Evolutionary conservation across 2,329 filamentous ascomycete genomes (phyloP), one percentile per base, ranked within the genome.

Genomic region (Fusarium caatingaense): DNA sequence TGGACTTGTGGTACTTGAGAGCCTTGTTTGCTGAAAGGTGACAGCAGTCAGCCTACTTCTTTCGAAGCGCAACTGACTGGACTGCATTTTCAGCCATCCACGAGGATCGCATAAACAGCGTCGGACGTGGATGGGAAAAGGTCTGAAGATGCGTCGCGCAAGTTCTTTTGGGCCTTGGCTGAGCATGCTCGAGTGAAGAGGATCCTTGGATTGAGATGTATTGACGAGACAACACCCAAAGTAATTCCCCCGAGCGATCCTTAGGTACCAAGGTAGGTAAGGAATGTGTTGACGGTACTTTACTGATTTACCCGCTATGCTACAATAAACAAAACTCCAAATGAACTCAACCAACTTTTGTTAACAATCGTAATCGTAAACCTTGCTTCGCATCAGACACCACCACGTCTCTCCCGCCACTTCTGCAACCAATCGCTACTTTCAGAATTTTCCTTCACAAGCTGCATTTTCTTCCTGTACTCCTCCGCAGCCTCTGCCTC

Each of bases 261-360:
- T 28, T 6, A n/a, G 5, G n/a, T n/a, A n/a, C n/a, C n/a, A n/a
- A n/a, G n/a, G n/a, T n/a, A n/a, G n/a, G n/a, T n/a, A n/a, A n/a
- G 10, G 18, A 37, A 11, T 37, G 0, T n/a, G 0, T 2, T 37
- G 10, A 12, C 10, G 3, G 2, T n/a, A n/a, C 18, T 37, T 12
- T 0, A 3, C 34, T 10, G 1, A 4, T n/a, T 11, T 4, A 0
- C 34, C 34, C 0, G 34, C 34, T 37, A 12, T n/a, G 34, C 18
- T 37, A n/a, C 34, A 37, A 37, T 0, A 12, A 37, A 8, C 6
- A 12, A 37, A 37, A 37, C 34, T 37, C 10, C 18, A 12, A n/a
- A n/a, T 37, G 6, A 37, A 37, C 34, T 37, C 34, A 3, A 2
- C 18, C 34, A n/a, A 12, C 34, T 37, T 37, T 37, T 37, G 10